These are phyloP conservation scores for Suillus discolor DNA, from an alignment of 768 basidiomycete species.

Conservation along the genomic window DNA sequence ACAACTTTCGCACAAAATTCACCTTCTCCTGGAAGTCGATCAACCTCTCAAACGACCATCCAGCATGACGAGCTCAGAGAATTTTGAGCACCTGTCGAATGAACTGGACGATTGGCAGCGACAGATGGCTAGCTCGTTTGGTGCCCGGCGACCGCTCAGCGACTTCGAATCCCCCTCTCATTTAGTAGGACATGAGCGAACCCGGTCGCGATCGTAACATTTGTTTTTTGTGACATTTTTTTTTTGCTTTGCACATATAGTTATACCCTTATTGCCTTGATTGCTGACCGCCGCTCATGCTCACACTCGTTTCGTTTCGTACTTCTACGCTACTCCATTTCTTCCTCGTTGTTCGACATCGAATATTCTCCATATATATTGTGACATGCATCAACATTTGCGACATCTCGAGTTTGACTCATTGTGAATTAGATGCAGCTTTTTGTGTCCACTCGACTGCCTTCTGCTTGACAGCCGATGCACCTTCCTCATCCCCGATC, in stretches of 20 bases:
- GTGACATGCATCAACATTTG: conserved; percentile 32
- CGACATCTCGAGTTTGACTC: conserved; percentile 22
- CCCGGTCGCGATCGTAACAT: conserved; percentile 55
- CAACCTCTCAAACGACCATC: conserved; percentile 72
- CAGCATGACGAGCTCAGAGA: conserved; percentile 84
- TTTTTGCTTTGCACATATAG: conserved; percentile 35
- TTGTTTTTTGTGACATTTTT: conserved; percentile 18
- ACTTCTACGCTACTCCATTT: conserved; percentile 36
- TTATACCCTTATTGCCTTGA: conserved; percentile 37
- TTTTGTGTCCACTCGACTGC: conserved; percentile 90
- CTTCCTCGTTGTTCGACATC: conserved; percentile 35
- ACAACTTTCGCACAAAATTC: conserved; percentile 90
- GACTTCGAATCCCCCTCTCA: conserved; percentile 64
- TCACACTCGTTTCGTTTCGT: conserved; percentile 61
- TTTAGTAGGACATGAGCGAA: conserved; percentile 54
- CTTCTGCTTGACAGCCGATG: conserved; percentile 77
- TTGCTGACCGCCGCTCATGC: conserved; percentile 36
- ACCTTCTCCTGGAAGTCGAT: conserved; percentile 84
- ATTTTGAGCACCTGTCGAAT: conserved; percentile 78
- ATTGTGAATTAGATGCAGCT: conserved; percentile 37
- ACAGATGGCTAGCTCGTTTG: conserved; percentile 80
- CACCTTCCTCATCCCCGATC: conserved; percentile 86
- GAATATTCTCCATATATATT: conserved; percentile 40
- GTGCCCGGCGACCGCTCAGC: conserved; percentile 68
- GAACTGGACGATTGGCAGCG: conserved; percentile 88